Evolutionary conservation across 345 rosid genomes (phyloP).

Genomic region (Cardamine occulta): DNA sequence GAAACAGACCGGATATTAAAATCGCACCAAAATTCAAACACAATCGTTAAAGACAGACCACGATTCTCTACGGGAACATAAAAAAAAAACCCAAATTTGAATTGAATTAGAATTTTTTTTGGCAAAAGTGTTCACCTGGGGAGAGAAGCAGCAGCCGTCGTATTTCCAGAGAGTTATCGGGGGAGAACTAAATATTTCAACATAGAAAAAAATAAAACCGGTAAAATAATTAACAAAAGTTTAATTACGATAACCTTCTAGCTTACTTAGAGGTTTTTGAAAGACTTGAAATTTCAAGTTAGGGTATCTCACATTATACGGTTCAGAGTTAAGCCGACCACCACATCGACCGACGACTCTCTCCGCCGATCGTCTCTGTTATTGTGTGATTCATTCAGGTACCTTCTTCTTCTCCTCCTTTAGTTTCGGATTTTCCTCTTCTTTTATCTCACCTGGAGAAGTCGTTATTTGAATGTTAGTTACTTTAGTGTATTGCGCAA

Average conservation of each 20-base stretch:
- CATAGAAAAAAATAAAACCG: no score
- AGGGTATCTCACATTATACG: conserved; percentile 22
- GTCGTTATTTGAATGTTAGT: neutral
- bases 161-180: neutral
- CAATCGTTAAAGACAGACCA: neutral
- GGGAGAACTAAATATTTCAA: no score
- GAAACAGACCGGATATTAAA: neutral
- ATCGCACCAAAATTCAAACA: neutral
- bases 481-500: conserved; percentile 11
- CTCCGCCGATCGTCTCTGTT: conserved; percentile 25
- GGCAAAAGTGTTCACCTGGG: conserved; percentile 10
- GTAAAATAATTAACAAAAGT: neutral
- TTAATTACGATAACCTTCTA: conserved; percentile 1
- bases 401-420: conserved; percentile 1
- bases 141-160: neutral
- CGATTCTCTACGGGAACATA: neutral
- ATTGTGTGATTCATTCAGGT: conserved; percentile 27
- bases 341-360: conserved; percentile 29
- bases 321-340: conserved; percentile 34
- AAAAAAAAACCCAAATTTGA: neutral
- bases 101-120: neutral
- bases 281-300: conserved; percentile 4
- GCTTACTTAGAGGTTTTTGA: neutral
- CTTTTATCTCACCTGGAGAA: neutral
- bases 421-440: neutral